Percentiles rank a stretch among this genome's conserved stretches.
Evolutionary conservation across 2,329 filamentous ascomycete species (phyloP).

Genomic region (Corniculantispora saksenae): DNA sequence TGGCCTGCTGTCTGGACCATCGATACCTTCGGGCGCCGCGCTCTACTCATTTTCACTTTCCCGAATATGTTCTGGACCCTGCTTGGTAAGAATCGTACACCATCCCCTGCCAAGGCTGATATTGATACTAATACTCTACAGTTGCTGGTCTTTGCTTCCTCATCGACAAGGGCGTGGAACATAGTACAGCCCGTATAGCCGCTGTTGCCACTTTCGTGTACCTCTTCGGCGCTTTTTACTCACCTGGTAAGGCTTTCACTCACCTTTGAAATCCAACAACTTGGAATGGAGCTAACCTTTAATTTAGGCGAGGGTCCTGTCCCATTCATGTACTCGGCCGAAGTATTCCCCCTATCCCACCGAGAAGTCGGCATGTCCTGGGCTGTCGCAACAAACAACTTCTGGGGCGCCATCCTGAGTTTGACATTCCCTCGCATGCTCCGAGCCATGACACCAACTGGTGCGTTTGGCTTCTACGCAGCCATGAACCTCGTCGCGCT

Average conservation of each 20-base stretch:
- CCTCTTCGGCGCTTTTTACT: constrained; percentile 64
- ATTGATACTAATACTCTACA: constrained; percentile 17
- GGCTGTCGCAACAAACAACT: constrained; percentile 59
- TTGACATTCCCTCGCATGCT: constrained; percentile 51
- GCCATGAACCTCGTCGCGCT: constrained; percentile 62
- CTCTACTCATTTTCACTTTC: constrained; percentile 62
- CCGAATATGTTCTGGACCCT: constrained; percentile 64
- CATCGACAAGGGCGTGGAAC: constrained; percentile 31
- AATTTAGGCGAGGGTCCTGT: constrained; percentile 51
- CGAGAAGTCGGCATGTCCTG: constrained; percentile 62
- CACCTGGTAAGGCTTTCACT: constrained; percentile 43
- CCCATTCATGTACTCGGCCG: constrained; percentile 59
- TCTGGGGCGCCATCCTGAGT: constrained; percentile 49
- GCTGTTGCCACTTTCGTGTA: constrained; percentile 62
- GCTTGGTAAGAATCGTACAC: constrained; percentile 38
- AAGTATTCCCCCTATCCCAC: constrained; percentile 61
- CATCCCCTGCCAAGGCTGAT: not conserved
- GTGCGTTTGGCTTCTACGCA: constrained; percentile 55
- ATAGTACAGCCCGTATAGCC: constrained; percentile 47
- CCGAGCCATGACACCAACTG: constrained; percentile 32
- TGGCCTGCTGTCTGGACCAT: constrained; percentile 65
- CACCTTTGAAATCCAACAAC: not conserved
- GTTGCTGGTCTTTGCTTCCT: constrained; percentile 37
- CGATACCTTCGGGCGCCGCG: constrained; percentile 63
- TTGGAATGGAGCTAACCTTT: not conserved